These are phyloP conservation scores for Sonneratia alba DNA, from an alignment of 345 rosid species.

Conservation along the genomic window DNA sequence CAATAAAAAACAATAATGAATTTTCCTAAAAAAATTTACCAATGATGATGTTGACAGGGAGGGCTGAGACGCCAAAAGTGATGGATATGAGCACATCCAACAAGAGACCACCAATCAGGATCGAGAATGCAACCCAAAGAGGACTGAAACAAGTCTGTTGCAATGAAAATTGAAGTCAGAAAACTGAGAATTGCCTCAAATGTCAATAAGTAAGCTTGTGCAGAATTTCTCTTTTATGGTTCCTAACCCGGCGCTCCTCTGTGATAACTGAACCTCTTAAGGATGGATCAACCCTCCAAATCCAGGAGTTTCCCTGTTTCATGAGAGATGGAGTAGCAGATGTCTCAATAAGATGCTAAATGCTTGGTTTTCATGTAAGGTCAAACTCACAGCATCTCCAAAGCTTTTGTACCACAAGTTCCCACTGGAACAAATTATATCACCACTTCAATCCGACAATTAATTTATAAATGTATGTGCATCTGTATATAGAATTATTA, in stretches of 20 bases:
- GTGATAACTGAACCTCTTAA: slow-evolving; percentile 27
- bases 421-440: background rate
- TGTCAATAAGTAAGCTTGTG: background rate
- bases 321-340: slow-evolving; percentile 11
- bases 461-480: background rate
- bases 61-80: slow-evolving; percentile 75
- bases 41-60: slow-evolving; percentile 86
- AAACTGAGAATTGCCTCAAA: background rate
- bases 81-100: slow-evolving; percentile 81
- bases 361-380: background rate
- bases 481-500: background rate
- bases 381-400: background rate
- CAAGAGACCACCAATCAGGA: slow-evolving; percentile 70
- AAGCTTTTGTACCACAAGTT: background rate
- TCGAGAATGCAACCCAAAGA: slow-evolving; percentile 88
- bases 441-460: background rate
- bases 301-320: slow-evolving; percentile 63
- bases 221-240: background rate
- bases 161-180: slow-evolving; percentile 7
- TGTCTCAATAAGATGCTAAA: background rate
- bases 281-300: slow-evolving; percentile 70
- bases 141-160: slow-evolving; percentile 73
- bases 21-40: slow-evolving; percentile 25
- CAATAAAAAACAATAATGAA: too few relatives aligned
- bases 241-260: slow-evolving; percentile 54